Evolutionary conservation across 352 stramenopile species (phyloP).

Genomic region (Phytophthora quininea): DNA sequence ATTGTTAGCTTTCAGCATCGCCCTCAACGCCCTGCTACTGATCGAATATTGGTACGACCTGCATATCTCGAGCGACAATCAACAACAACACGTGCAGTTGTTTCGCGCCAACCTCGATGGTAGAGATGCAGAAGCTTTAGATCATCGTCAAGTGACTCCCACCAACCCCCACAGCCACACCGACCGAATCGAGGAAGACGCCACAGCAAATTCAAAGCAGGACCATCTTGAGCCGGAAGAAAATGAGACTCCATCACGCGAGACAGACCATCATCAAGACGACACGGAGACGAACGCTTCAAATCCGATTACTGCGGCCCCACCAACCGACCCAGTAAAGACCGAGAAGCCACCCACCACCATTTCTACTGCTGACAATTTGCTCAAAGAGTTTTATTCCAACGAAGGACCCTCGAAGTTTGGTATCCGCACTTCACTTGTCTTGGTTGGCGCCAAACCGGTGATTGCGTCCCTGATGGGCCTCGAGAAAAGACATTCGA

Average conservation of each 20-base stretch:
- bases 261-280: no score
- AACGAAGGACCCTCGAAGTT: conserved; percentile 16
- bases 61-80: background rate
- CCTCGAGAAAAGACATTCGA: conserved; percentile 20
- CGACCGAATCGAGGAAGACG: background rate
- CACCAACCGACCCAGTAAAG: background rate
- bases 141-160: background rate
- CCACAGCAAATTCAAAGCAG: no score
- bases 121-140: background rate
- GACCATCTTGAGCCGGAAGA: no score
- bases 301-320: no score
- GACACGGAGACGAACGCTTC: no score
- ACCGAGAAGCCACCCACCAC: background rate
- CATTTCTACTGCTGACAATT: conserved; percentile 8
- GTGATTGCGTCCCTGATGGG: conserved; percentile 25
- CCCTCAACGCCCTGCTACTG: background rate
- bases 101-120: background rate
- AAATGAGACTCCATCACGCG: no score
- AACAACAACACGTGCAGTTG: background rate
- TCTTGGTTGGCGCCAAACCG: conserved; percentile 28
- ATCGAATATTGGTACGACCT: background rate
- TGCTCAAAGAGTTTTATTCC: conserved; percentile 19
- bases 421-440: conserved; percentile 24
- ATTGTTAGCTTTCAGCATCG: background rate
- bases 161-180: no score